Conservation (phyloP, 441 rosid genomes). For the Corymbia calophylla region DNA sequence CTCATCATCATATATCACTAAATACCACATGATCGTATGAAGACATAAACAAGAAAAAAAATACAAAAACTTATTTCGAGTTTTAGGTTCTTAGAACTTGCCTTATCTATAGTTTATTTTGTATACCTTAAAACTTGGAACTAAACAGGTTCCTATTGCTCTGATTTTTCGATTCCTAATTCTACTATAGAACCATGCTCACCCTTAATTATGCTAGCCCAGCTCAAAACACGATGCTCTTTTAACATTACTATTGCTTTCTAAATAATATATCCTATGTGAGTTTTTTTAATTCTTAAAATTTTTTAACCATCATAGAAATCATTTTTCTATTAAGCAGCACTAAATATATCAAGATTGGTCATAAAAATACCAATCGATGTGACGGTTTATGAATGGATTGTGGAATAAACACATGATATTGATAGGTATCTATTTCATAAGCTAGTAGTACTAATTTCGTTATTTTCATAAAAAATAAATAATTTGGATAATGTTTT, state of each 20-base stretch:
- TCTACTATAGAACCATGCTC: too few species aligned
- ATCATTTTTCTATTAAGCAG: background rate
- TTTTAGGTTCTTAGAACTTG: too few species aligned
- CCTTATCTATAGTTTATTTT: too few species aligned
- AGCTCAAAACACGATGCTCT: background rate
- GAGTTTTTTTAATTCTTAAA: background rate
- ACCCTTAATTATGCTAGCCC: background rate
- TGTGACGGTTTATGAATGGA: background rate
- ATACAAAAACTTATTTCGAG: too few species aligned
- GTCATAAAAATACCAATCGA: background rate
- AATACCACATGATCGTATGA: too few species aligned
- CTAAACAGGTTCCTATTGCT: too few species aligned
- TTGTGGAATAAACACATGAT: background rate
- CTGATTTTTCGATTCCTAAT: too few species aligned
- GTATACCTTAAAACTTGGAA: too few species aligned
- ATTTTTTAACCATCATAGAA: background rate
- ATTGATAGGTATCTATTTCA: background rate
- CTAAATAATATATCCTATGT: background rate
- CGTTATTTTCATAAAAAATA: rapidly evolving
- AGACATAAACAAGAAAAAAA: too few species aligned
- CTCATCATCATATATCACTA: too few species aligned
- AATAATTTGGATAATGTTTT: background rate
- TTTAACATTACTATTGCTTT: background rate
- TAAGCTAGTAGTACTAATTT: background rate
- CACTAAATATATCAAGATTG: background rate